Base-by-base conservation (phyloP, 768 basidiomycete genomes). In the Leccinum pellstonianum region DNA sequence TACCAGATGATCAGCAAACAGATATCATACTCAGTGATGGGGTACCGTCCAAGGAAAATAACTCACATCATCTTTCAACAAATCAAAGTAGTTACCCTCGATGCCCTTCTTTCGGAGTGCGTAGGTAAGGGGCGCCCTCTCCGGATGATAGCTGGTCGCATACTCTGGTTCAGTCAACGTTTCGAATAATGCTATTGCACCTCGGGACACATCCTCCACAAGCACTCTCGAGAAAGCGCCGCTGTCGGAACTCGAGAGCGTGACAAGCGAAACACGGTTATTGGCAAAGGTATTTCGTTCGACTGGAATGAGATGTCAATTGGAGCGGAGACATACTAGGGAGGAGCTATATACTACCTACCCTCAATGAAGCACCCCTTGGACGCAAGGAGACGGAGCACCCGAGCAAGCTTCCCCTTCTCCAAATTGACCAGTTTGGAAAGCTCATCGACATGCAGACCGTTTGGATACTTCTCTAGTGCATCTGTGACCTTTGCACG, bases 291-390 rank as follows among this genome's bases (percentile, higher is more conserved):
- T 46, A 19, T 46, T 2, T 1, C 10, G 43, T 46, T 46, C 55
- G 8, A 76, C 74, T 71, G 21, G 21, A 35, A 23, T 43, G 1
- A 48, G 7, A n/a, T 3, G 21, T 43, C 3, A 57, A 55, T 47
- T 2, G 31, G 19, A 31, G n/a, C 19, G 23, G 11, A 7, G 25
- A 58, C 33, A 21, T 15, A 10, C 19, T 3, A 23, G 6, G 3
- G n/a, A 12, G 15, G 7, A 27, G 47, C 25, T 12, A 33, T 1
- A 15, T 46, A 60, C 29, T 12, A 2, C 49, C 49, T 48, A 64
- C 75, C 68, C 66, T 75, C 75, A 1, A 54, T 67, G 53, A 75
- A 75, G 48, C 65, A 72, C 14, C 73, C 70, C 29, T 67, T 68
- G 10, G 66, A 64, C 0, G 74, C 66, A 31, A 75, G 73, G 8